These are phyloP conservation scores for Houttuynia cordata DNA, from an alignment of 164 flowering plant species.

Conservation along the genomic window DNA sequence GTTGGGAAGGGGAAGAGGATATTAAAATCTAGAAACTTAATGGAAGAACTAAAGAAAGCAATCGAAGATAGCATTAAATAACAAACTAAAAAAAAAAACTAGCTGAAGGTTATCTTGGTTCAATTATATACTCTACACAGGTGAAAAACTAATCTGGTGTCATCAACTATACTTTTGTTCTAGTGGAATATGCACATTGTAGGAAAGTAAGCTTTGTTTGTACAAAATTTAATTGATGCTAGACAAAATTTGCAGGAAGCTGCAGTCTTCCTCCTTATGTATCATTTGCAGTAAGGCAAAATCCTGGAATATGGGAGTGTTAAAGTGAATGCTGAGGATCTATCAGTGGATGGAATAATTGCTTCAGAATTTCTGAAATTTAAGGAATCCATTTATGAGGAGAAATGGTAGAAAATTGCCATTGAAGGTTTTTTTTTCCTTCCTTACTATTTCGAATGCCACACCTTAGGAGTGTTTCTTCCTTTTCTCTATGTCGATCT, in stretches of 20 bases:
- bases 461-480: background rate
- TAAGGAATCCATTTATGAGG: slow-evolving; percentile 66
- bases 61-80: too few species aligned
- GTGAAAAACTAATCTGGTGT: too few species aligned
- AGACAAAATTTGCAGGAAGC: slow-evolving; percentile 58
- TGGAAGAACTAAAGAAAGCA: too few species aligned
- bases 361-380: slow-evolving; percentile 61
- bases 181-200: too few species aligned
- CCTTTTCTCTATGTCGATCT: slow-evolving; percentile 6
- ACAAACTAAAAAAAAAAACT: too few species aligned
- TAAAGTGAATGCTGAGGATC: slow-evolving; percentile 59
- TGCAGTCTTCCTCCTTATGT: slow-evolving; percentile 74
- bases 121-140: too few species aligned
- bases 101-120: too few species aligned
- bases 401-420: slow-evolving; percentile 40
- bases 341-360: slow-evolving; percentile 46
- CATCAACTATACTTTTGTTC: too few species aligned
- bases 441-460: background rate
- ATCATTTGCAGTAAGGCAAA: slow-evolving; percentile 75
- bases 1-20: slow-evolving; percentile 48
- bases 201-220: background rate
- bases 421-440: background rate
- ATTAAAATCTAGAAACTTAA: slow-evolving; percentile 25
- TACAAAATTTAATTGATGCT: too few species aligned
- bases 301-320: slow-evolving; percentile 94